Percentiles rank a stretch among this genome's conserved stretches.
Evolutionary conservation across 331 rosid species (phyloP).

Genomic region (Malus hybrid): DNA sequence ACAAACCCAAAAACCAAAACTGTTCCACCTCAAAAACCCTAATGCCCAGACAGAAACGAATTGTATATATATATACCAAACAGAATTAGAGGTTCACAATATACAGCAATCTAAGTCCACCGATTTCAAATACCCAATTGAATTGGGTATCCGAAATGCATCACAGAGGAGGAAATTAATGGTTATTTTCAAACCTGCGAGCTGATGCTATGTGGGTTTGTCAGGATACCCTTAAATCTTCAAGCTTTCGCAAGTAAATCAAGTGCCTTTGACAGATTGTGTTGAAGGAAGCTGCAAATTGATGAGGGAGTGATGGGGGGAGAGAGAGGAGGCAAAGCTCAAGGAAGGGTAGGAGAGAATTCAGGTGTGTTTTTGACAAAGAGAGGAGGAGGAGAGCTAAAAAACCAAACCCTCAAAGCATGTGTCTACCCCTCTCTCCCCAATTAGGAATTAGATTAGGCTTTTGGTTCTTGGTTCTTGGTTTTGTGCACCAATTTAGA

Average conservation of each 20-base stretch:
- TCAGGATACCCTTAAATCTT: constrained; percentile 18
- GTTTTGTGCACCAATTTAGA: constrained; percentile 9
- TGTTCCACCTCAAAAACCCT: constrained; percentile 54
- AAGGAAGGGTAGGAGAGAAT: constrained; percentile 30
- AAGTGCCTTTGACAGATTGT: constrained; percentile 21
- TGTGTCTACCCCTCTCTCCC: constrained; percentile 32
- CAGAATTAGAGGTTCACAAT: constrained; percentile 17
- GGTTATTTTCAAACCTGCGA: constrained; percentile 40
- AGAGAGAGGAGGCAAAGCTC: constrained; percentile 31
- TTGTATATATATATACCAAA: constrained; percentile 7
- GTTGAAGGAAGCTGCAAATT: constrained; percentile 24
- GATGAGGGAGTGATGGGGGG: constrained; percentile 12
- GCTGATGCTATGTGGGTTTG: constrained; percentile 30
- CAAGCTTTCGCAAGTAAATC: constrained; percentile 32
- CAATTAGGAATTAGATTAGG: neutral
- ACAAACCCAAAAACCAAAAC: constrained; percentile 18
- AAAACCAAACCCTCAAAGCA: constrained; percentile 47
- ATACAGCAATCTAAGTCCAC: constrained; percentile 25
- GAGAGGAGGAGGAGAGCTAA: constrained; percentile 12
- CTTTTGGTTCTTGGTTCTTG: constrained; percentile 1
- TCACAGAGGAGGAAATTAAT: constrained; percentile 13
- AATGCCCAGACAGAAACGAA: constrained; percentile 34
- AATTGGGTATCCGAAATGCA: constrained; percentile 33
- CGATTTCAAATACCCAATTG: constrained; percentile 18
- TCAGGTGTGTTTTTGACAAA: constrained; percentile 19